Conservation (phyloP, 352 stramenopile species). For the Globisporangium solare region DNA sequence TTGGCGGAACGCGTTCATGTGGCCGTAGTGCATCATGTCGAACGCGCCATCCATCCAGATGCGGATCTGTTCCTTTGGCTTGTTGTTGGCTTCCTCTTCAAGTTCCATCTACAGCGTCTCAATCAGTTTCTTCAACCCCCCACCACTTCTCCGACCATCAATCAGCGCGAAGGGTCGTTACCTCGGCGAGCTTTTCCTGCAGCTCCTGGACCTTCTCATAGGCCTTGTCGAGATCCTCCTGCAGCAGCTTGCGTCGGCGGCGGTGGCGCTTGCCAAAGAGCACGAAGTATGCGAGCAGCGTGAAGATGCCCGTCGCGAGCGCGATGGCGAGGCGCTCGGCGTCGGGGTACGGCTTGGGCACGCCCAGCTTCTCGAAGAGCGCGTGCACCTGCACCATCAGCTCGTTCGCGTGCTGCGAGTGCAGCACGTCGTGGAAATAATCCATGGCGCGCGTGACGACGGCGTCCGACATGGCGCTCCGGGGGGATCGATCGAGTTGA, state of each 20-base stretch:
- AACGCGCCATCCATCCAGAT: conserved; percentile 99
- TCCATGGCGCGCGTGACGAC: conserved; percentile 52
- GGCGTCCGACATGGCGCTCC: conserved; percentile 32
- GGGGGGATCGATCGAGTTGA: too few species aligned
- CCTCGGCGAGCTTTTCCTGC: conserved; percentile 76
- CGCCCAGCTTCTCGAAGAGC: conserved; percentile 58
- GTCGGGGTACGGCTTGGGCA: conserved; percentile 83
- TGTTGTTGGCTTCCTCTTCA: conserved; percentile 51
- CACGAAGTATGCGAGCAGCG: conserved; percentile 83
- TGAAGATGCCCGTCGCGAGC: conserved; percentile 74
- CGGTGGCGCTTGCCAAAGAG: conserved; percentile 86
- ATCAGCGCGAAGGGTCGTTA: conserved; percentile 6
- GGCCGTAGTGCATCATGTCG: conserved; percentile 99
- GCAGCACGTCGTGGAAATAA: conserved; percentile 76
- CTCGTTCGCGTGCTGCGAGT: conserved; percentile 65
- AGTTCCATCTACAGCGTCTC: conserved; percentile 52
- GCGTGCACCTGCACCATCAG: conserved; percentile 68
- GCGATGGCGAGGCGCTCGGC: conserved; percentile 82
- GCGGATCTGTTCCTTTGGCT: conserved; percentile 88
- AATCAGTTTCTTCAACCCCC: neutral
- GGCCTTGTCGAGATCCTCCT: conserved; percentile 70
- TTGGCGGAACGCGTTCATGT: conserved; percentile 99
- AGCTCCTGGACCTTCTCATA: conserved; percentile 81
- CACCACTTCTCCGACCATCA: too few species aligned
- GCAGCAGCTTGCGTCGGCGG: conserved; percentile 54